phyloP scores from a whole-genome alignment of 2,329 filamentous ascomycete genomes.

The Diaporthe helianthi region DNA sequence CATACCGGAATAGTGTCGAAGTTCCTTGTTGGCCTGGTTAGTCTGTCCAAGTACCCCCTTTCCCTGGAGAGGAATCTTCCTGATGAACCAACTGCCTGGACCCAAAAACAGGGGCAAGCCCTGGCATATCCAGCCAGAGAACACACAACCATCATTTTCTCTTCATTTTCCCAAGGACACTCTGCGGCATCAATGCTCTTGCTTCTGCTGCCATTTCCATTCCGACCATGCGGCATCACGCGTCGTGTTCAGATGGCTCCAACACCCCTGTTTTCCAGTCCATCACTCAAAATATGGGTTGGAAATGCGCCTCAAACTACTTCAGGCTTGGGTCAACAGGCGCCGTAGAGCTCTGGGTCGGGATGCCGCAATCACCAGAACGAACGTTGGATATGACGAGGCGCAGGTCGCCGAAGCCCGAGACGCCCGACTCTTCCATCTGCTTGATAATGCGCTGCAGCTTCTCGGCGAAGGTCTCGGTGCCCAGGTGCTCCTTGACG shows the following conservation, averaged over 20 bases:
- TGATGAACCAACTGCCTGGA: not conserved
- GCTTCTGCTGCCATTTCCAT: not conserved
- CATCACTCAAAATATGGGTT: not conserved
- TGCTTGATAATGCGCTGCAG: not conserved
- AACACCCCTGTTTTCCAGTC: too few species aligned
- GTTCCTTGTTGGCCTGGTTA: too few species aligned
- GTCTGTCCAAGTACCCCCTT: too few species aligned
- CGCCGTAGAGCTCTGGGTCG: fast-evolving
- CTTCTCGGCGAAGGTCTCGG: not conserved
- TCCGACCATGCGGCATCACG: not conserved
- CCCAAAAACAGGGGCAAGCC: not conserved
- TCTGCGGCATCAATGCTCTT: not conserved
- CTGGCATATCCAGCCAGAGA: not conserved
- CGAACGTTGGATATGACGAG: not conserved
- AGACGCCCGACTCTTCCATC: not conserved
- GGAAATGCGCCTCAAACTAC: not conserved
- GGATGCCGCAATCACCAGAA: not conserved
- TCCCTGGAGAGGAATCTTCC: too few species aligned
- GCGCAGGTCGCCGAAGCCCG: not conserved
- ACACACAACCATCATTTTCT: not conserved
- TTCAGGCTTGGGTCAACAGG: not conserved
- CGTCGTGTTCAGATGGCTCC: not conserved
- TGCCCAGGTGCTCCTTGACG: not conserved
- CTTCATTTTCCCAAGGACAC: not conserved
- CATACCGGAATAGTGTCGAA: not conserved